Evolutionary conservation across 208 protist species (phyloP).

Genomic region (Leishmania aethiopica): DNA sequence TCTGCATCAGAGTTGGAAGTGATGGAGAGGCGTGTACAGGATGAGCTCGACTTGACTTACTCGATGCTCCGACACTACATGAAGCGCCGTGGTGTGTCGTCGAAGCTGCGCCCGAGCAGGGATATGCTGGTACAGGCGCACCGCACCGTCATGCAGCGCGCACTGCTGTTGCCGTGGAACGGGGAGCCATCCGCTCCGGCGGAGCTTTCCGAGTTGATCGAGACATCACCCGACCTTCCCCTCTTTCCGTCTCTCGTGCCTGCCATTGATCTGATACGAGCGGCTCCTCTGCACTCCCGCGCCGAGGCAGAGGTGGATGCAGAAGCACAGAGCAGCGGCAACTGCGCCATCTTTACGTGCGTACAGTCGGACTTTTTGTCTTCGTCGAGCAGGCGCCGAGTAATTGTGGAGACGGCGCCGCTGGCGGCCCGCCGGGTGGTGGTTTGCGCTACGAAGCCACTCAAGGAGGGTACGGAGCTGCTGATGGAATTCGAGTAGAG

Average conservation of each 20-base stretch:
- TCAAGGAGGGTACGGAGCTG: conserved; percentile 74
- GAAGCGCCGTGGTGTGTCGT: conserved; percentile 22
- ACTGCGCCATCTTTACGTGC: conserved; percentile 83
- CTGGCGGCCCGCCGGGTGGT: conserved; percentile 66
- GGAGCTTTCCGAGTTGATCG: conserved; percentile 69
- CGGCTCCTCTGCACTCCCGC: conserved; percentile 6
- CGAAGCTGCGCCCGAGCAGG: conserved; percentile 23
- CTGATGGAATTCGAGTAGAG: conserved; percentile 55
- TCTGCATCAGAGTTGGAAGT: conserved; percentile 10
- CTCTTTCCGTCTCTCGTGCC: conserved; percentile 81
- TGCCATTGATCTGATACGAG: conserved; percentile 69
- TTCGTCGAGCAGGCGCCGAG: conserved; percentile 48
- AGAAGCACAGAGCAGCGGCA: conserved; percentile 19
- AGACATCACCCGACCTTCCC: conserved; percentile 42
- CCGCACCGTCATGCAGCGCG: conserved; percentile 61
- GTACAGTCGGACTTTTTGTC: conserved; percentile 76
- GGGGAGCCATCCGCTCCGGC: conserved; percentile 73
- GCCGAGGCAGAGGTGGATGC: not conserved
- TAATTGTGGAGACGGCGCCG: conserved; percentile 58
- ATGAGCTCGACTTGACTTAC: conserved; percentile 37
- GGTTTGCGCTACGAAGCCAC: conserved; percentile 62
- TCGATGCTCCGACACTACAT: conserved; percentile 49
- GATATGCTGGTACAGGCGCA: conserved; percentile 50
- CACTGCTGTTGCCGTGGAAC: conserved; percentile 67
- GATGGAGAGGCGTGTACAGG: conserved; percentile 20